Percentiles rank a stretch among this genome's conserved stretches.
phyloP scores from a whole-genome alignment of 2,329 filamentous ascomycete species.

The Trichophyton verrucosum region DNA sequence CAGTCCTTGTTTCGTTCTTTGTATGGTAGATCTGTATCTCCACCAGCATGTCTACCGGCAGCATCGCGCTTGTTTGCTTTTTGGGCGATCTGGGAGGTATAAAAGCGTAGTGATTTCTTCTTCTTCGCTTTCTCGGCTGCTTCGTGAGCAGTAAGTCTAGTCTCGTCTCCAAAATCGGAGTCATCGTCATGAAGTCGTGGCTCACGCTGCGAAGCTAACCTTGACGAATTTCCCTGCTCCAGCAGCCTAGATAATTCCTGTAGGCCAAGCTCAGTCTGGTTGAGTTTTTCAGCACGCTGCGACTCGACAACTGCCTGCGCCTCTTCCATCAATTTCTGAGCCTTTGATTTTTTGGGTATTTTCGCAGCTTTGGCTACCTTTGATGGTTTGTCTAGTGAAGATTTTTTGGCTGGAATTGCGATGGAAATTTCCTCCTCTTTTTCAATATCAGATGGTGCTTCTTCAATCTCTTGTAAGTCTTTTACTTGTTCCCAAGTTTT shows the following conservation, averaged over 20 bases:
- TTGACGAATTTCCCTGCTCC: conserved; percentile 35
- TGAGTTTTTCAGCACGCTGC: conserved; percentile 41
- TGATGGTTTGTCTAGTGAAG: conserved; percentile 16
- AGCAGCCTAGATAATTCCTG: conserved; percentile 56
- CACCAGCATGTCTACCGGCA: conserved; percentile 51
- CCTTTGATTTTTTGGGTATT: conserved; percentile 34
- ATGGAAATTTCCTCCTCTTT: background rate
- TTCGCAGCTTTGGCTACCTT: conserved; percentile 20
- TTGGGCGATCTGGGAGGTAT: conserved; percentile 93
- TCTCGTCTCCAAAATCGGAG: conserved; percentile 91
- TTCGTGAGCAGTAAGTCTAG: conserved; percentile 60
- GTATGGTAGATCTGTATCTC: conserved; percentile 56
- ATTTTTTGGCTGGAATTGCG: background rate
- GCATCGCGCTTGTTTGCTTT: conserved; percentile 68
- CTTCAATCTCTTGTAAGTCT: background rate
- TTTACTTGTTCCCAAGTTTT: conserved; percentile 62
- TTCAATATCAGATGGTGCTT: conserved; percentile 7
- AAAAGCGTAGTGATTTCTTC: conserved; percentile 91
- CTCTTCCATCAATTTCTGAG: conserved; percentile 39
- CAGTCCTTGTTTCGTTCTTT: conserved; percentile 78
- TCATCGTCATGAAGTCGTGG: conserved; percentile 37
- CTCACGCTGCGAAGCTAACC: conserved; percentile 32
- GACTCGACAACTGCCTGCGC: conserved; percentile 44
- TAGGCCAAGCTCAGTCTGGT: conserved; percentile 55
- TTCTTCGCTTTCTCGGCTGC: conserved; percentile 76